A percentile compares a stretch with the other conserved stretches of the same genome.
phyloP scores from a whole-genome alignment of 345 rosid species.

The Gossypium raimondii region DNA sequence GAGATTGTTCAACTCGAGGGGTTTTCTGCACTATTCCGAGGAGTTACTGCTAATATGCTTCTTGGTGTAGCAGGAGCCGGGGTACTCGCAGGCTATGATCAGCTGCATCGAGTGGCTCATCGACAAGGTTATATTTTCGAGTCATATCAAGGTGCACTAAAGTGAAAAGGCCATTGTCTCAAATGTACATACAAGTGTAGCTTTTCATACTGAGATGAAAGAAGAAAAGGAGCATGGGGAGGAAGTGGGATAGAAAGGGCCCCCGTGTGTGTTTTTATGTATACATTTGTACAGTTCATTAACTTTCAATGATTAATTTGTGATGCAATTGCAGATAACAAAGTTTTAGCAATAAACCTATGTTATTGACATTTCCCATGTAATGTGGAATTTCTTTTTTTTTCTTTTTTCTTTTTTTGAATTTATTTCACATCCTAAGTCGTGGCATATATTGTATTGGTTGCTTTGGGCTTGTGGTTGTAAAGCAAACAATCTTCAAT shows the following conservation, averaged over 20 bases:
- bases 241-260: neutral
- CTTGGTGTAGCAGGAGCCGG: conserved; percentile 96
- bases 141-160: conserved; percentile 31
- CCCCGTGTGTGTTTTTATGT: neutral
- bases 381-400: neutral
- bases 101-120: conserved; percentile 62
- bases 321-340: neutral
- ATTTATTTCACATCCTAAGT: neutral
- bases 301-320: conserved; percentile 1
- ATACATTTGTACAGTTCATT: conserved; percentile 5
- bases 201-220: neutral
- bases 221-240: neutral
- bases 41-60: conserved; percentile 90
- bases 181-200: conserved; percentile 7
- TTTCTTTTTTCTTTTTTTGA: neutral
- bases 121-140: conserved; percentile 36
- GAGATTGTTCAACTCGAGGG: conserved; percentile 76
- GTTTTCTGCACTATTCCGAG: conserved; percentile 58
- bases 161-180: conserved; percentile 22
- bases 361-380: neutral
- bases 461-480: too few relatives aligned
- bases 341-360: neutral
- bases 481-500: too few relatives aligned
- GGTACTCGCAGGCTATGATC: conserved; percentile 89
- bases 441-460: neutral